Conservation (phyloP, 129 eudicot genomes). For the Kitagawia praeruptora region DNA sequence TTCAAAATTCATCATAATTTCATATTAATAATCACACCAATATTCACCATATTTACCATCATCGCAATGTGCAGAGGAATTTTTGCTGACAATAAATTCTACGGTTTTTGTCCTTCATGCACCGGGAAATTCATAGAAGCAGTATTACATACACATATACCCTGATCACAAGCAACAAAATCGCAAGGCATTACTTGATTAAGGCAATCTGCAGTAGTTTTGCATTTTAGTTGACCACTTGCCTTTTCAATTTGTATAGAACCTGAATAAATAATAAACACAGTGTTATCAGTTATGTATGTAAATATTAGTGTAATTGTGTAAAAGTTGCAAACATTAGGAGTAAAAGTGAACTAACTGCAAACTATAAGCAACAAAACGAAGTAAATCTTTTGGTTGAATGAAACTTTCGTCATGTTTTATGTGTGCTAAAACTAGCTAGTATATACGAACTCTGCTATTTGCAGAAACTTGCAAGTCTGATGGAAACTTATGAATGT, state of each 20-base stretch:
- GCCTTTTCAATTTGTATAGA: neutral
- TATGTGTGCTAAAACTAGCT: too few relatives aligned
- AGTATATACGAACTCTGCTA: too few relatives aligned
- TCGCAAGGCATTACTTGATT: neutral
- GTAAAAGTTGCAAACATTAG: neutral
- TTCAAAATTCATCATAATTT: too few relatives aligned
- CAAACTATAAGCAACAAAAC: neutral
- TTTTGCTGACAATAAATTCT: neutral
- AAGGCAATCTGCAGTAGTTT: neutral
- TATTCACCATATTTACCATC: neutral
- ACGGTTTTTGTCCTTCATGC: neutral
- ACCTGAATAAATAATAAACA: neutral
- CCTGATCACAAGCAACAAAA: neutral
- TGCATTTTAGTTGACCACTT: neutral
- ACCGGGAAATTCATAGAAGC: neutral
- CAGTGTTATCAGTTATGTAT: too few relatives aligned
- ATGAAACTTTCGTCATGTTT: neutral
- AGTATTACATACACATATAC: neutral
- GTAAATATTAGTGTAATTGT: neutral
- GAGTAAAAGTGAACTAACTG: neutral
- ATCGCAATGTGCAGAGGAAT: neutral
- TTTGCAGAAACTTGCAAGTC: too few relatives aligned
- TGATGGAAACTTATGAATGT: too few relatives aligned
- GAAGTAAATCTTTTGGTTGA: neutral
- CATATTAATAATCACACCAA: too few relatives aligned